These are phyloP conservation scores for Microdochium nivale DNA, from an alignment of 2,329 filamentous ascomycete species.

Conservation along the genomic window DNA sequence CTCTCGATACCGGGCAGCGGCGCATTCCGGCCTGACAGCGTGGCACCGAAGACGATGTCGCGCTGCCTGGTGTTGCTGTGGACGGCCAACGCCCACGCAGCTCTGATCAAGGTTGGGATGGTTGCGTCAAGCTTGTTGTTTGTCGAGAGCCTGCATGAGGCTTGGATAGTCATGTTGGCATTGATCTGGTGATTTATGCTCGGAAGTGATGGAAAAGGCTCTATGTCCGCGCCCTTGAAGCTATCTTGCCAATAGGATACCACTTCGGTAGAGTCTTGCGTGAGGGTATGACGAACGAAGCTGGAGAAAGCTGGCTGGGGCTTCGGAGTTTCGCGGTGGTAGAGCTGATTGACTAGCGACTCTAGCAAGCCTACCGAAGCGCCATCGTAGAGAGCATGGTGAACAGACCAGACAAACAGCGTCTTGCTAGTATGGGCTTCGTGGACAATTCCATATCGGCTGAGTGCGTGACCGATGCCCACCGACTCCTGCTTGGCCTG, in stretches of 20 bases:
- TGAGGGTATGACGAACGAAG: neutral
- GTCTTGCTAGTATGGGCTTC: neutral
- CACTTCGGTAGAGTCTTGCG: neutral
- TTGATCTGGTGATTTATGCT: neutral
- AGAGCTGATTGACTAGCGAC: neutral
- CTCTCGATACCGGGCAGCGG: neutral
- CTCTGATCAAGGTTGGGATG: neutral
- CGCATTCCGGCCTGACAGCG: constrained; percentile 1
- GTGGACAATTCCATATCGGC: neutral
- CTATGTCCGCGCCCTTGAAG: neutral
- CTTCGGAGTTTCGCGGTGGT: neutral
- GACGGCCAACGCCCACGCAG: constrained; percentile 1
- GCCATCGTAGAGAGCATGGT: neutral
- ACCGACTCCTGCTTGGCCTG: neutral
- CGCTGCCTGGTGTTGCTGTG: neutral
- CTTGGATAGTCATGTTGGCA: neutral
- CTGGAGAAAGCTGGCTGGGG: neutral
- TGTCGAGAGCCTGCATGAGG: neutral
- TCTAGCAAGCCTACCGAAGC: neutral
- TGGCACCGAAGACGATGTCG: neutral
- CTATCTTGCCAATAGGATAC: neutral
- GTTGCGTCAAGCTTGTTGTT: neutral
- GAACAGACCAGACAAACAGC: neutral
- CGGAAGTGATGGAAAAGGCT: neutral
- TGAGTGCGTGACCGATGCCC: neutral